Conservation (phyloP, 2,329 filamentous ascomycete genomes). For the Xylariaceae sp. region DNA sequence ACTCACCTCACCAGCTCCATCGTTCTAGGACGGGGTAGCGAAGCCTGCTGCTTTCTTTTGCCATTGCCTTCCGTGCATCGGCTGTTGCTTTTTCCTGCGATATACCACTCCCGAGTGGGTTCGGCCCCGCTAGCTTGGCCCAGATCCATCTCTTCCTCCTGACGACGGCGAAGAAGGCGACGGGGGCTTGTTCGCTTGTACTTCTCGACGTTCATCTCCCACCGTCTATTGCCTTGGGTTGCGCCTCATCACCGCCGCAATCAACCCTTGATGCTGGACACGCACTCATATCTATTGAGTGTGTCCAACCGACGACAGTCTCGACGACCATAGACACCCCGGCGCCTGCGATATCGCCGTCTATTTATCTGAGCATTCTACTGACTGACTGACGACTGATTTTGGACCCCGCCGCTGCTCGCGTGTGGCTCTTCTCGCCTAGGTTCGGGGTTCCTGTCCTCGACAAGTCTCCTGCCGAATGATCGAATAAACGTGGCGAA, state of each 20-base stretch:
- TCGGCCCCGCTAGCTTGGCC: slow-evolving; percentile 1
- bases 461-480: slow-evolving; percentile 28
- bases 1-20: slow-evolving; percentile 3
- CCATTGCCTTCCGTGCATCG: slow-evolving; percentile 7
- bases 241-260: slow-evolving; percentile 14
- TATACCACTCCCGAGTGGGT: neutral
- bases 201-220: neutral
- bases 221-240: slow-evolving; percentile 1
- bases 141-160: neutral
- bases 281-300: slow-evolving; percentile 2
- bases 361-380: neutral
- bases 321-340: neutral
- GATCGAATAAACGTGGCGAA: slow-evolving; percentile 29
- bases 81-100: slow-evolving; percentile 3
- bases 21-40: slow-evolving; percentile 9
- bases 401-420: neutral
- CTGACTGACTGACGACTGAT: neutral
- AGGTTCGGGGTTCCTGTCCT: slow-evolving; percentile 24
- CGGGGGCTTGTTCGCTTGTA: neutral
- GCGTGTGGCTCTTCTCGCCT: slow-evolving; percentile 1
- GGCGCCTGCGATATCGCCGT: neutral
- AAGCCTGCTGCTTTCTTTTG: slow-evolving; percentile 6
- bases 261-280: slow-evolving; percentile 1
- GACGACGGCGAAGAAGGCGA: neutral
- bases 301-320: slow-evolving; percentile 2